These are phyloP conservation scores for Metschnikowia shivogae DNA, from an alignment of 805 yeast species.

Conservation along the genomic window DNA sequence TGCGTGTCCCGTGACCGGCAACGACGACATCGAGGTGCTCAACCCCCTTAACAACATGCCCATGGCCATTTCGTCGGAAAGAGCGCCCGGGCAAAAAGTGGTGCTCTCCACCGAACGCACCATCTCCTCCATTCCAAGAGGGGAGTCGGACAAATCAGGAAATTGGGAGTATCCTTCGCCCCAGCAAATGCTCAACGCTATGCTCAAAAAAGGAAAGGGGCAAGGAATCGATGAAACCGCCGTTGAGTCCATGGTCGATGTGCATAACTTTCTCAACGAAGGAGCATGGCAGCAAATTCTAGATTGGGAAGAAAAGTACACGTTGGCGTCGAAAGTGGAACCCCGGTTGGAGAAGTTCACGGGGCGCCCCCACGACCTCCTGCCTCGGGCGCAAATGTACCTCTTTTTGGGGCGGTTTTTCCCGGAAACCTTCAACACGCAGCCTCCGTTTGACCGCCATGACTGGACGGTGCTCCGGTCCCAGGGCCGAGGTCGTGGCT, in stretches of 20 bases:
- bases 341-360: constrained; percentile 85
- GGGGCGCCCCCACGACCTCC: constrained; percentile 83
- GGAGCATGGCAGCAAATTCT: constrained; percentile 96
- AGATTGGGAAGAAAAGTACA: constrained; percentile 82
- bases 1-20: constrained; percentile 14
- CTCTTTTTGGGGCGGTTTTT: constrained; percentile 61
- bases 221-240: constrained; percentile 92
- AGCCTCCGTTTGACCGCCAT: constrained; percentile 95
- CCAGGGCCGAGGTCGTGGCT: constrained; percentile 40
- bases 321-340: constrained; percentile 46
- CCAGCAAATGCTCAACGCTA: constrained; percentile 98
- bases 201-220: constrained; percentile 88
- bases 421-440: constrained; percentile 67
- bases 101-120: constrained; percentile 82
- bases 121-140: constrained; percentile 82
- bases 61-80: constrained; percentile 54
- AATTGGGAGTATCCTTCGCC: constrained; percentile 99
- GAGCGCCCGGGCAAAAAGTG: constrained; percentile 75
- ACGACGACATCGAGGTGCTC: constrained; percentile 32
- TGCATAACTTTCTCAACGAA: constrained; percentile 93
- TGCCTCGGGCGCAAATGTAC: constrained; percentile 79
- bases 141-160: constrained; percentile 58
- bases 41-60: constrained; percentile 94
- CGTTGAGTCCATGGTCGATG: constrained; percentile 94
- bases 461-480: constrained; percentile 94